Evolutionary conservation across 305 asterid genomes (phyloP).

Genomic region (Fraxinus latifolia): DNA sequence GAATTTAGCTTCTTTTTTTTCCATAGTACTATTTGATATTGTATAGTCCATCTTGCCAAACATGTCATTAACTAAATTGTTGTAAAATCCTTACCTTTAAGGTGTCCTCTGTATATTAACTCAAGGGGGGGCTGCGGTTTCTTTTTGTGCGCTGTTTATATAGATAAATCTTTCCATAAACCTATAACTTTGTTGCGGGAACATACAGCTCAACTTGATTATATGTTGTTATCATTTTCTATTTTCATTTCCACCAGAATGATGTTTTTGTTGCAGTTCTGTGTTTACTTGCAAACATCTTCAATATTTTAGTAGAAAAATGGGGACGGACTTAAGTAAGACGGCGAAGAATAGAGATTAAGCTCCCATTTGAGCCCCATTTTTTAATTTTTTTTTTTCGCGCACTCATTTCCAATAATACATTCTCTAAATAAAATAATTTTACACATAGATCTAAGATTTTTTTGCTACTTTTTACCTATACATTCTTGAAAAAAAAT

Average conservation of each 20-base stretch:
- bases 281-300: neutral
- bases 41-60: neutral
- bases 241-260: neutral
- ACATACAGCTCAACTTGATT: neutral
- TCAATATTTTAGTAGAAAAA: neutral
- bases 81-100: slow-evolving; percentile 16
- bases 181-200: neutral
- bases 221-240: neutral
- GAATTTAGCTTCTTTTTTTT: neutral
- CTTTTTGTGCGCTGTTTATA: neutral
- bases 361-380: neutral
- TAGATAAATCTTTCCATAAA: slow-evolving; percentile 11
- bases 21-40: neutral
- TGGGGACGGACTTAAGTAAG: neutral
- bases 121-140: neutral
- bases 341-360: neutral
- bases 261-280: neutral
- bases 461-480: neutral
- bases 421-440: no score
- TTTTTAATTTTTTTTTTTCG: no score
- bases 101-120: slow-evolving; percentile 3
- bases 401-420: neutral
- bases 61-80: neutral
- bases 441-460: neutral
- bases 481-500: no score